Evolutionary conservation across 257 asterid species (phyloP).

Genomic region (Linaria vulgaris): DNA sequence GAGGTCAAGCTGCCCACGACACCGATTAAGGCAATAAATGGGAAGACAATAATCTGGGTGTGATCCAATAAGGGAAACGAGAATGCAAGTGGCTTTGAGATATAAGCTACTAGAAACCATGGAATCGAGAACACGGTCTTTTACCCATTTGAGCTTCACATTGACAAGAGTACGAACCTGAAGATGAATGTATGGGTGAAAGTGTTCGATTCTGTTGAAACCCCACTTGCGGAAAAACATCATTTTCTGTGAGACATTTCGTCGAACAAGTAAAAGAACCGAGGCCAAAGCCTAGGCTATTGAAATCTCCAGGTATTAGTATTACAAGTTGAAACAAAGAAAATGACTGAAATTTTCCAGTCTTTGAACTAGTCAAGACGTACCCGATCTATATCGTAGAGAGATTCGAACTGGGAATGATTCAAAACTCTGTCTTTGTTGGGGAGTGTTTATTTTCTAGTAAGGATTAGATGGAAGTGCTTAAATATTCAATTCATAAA

Average conservation of each 20-base stretch:
- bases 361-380: too few relatives aligned
- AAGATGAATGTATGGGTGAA: conserved; percentile 24
- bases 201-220: conserved; percentile 4
- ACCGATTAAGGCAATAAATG: conserved; percentile 47
- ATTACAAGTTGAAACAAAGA: too few relatives aligned
- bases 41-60: conserved; percentile 56
- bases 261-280: conserved; percentile 48
- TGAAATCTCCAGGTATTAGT: too few relatives aligned
- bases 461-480: too few relatives aligned
- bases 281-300: too few relatives aligned
- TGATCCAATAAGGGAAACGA: conserved; percentile 58
- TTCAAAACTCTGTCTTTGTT: too few relatives aligned
- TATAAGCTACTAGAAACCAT: conserved; percentile 49
- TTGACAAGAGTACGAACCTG: conserved; percentile 80
- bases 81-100: conserved; percentile 67
- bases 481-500: too few relatives aligned
- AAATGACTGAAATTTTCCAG: too few relatives aligned
- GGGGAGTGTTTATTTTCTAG: too few relatives aligned
- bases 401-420: too few relatives aligned
- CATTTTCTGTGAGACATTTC: conserved; percentile 39
- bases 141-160: conserved; percentile 81
- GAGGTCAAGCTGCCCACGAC: conserved; percentile 62
- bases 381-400: too few relatives aligned
- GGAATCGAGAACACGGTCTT: conserved; percentile 63
- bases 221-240: conserved; percentile 21